Base-by-base conservation (phyloP, 768 basidiomycete genomes). In the Rhodotorula taiwanensis region DNA sequence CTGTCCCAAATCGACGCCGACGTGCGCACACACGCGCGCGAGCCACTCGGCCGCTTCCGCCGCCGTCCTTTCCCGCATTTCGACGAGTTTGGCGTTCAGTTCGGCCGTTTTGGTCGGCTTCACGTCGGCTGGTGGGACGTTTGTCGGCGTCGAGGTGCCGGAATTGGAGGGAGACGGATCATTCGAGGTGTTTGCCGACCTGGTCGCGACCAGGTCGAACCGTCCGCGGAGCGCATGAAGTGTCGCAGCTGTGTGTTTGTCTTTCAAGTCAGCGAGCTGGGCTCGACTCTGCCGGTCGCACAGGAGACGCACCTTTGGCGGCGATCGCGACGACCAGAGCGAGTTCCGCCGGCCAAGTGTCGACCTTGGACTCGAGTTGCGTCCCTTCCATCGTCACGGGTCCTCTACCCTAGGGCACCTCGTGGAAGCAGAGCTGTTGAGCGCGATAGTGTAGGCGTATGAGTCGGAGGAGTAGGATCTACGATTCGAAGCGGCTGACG, bases 291-390 rank as follows among this genome's bases (percentile, higher is more conserved):
- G n/a, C n/a, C n/a, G n/a, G n/a, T n/a, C n/a, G n/a, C n/a, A n/a
- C n/a, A n/a, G n/a, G n/a, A n/a, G 23, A 34, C 57, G 52, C 15
- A 60, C 64, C 33, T 31, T 65, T 65, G 0, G 58, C 54, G 1
- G 64, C 64, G 28, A 65, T 60, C 10, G 58, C 58, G 21, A 60
- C 33, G 43, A 52, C 51, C 7, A 65, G 58, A 49, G 60, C 59
- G 43, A 60, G 28, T 0, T 42, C 54, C 1, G 54, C 58, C 25
- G 60, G 58, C 4, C 60, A 55, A 5, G 49, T 36, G 5, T 13
- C 28, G 27, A 65, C 54, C 20, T 18, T n/a, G 7, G 49, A 52
- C 44, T 65, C 58, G 36, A 65, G 58, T 30, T 45, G 48, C 27
- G 52, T 50, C 21, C 47, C 20, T 2, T 23, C 33, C 53, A 39